Base-by-base conservation (phyloP, 305 asterid species). In the Fraxinus latifolia region DNA sequence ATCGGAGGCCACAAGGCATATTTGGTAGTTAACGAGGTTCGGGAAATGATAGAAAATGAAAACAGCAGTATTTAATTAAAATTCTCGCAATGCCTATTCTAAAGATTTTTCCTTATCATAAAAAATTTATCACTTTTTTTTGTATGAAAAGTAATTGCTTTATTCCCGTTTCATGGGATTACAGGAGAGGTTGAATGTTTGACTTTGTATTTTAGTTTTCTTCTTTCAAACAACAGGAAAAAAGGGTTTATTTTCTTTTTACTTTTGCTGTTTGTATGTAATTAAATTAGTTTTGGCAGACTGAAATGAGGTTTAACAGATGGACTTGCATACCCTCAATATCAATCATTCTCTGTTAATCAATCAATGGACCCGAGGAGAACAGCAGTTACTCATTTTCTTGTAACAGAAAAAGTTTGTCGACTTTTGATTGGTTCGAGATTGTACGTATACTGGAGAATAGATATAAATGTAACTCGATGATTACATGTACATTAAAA, bases 1-100 rank as follows among this genome's bases (percentile, higher is more conserved):
- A 93, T 93, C 21, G 99, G 98, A 76, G 93, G 97, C 84, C 91
- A 91, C 85, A 90, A 90, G 87, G 94, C 97, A 21, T 87, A 91
- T 87, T 82, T 95, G 84, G 99, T 95, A 32, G 90, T 92, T 4
- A 93, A 84, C 36, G 98, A 95, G 83, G 88, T 93, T 77, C 89
- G 93, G 55, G 95, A 92, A 75, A 91, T 95, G 91, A 90, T 95
- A 50, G 99, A 95, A 80, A 92, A 83, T 78, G 95, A 89, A 86
- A 77, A 81, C 71, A 80, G 77, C 39, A 36, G 39, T 82, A 58
- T 81, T 82, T 88, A 81, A 85, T 58, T 37, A n/a, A 0, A 73
- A 31, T 70, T 15, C 5, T 37, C 33, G 9, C 12, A 37, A 50
- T 75, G 33, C 27, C 50, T 2, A 75, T 42, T 58, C 77, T 23